phyloP scores from a whole-genome alignment of 2,329 filamentous ascomycete genomes.

The Bisporella sp. region DNA sequence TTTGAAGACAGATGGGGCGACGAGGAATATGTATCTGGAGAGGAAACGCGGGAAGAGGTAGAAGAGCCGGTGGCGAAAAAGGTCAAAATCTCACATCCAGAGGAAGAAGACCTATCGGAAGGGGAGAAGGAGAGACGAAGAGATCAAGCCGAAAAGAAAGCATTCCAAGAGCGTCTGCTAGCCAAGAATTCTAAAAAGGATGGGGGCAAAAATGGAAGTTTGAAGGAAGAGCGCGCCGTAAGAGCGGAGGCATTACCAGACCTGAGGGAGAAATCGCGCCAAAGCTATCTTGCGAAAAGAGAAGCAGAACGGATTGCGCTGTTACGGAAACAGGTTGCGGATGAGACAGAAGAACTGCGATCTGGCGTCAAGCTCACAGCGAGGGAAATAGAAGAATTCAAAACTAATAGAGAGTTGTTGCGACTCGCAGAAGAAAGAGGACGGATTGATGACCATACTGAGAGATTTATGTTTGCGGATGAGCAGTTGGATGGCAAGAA shows the following conservation, averaged over 20 bases:
- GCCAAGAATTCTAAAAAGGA: conserved; percentile 60
- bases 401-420: conserved; percentile 76
- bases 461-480: conserved; percentile 89
- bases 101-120: conserved; percentile 50
- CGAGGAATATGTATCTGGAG: conserved; percentile 52
- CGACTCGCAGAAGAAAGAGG: conserved; percentile 77
- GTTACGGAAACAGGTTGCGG: conserved; percentile 82
- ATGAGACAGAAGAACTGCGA: conserved; percentile 75
- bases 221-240: conserved; percentile 53
- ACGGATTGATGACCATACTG: conserved; percentile 82
- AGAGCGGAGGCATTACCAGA: conserved; percentile 70
- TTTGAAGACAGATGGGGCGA: conserved; percentile 80
- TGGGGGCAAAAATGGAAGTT: conserved; percentile 46
- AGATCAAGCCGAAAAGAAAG: conserved; percentile 70
- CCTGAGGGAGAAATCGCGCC: conserved; percentile 74
- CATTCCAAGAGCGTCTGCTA: conserved; percentile 69
- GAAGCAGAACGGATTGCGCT: conserved; percentile 79
- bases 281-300: conserved; percentile 90
- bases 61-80: conserved; percentile 65
- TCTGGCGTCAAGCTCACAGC: conserved; percentile 70
- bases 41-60: conserved; percentile 45
- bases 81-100: conserved; percentile 55
- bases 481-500: conserved; percentile 83
- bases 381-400: conserved; percentile 80
- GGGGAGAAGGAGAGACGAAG: conserved; percentile 53